Base-by-base conservation (phyloP, 805 yeast species). In the Sungouiozyma intestinalis region DNA sequence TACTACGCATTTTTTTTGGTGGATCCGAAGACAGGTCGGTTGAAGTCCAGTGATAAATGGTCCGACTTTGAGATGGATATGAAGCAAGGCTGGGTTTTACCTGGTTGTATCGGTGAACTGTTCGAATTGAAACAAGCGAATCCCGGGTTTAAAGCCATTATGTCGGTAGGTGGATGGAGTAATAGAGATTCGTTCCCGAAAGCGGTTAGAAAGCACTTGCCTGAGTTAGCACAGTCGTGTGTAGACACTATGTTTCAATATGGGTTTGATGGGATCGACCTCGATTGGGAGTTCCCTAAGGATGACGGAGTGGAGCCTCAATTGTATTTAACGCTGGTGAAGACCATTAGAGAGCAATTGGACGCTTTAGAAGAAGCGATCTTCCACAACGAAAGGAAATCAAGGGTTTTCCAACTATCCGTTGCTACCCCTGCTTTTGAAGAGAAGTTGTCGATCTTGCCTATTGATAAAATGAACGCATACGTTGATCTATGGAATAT, bases 201-300 rank as follows among this genome's bases (percentile, higher is more conserved):
- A 1, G 69, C 71, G 3, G 57, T 66, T 0, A 69, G 73, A 43
- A 57, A 58, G 17, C 65, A 62, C 38, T 47, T 79, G 6, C 54
- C 57, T 1, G 55, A 35, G 0, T 85, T 88, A 57, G 72, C 77
- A 2, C 40, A 54, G 1, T 67, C 81, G 0, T 64, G 78, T 1
- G 65, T 74, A 0, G 57, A 61, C 0, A 59, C 74, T 18, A 66
- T 85, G 57, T 43, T 60, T 2, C 61, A 68, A 36, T 73, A 75
- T 55, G 80, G 82, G 0, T 79, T 92, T 54, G 97, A 92, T 58
- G 97, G 98, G 0, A 65, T 90, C 37, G 97, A 92, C 60, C 64
- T 90, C 21, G 98, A 90, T 63, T 90, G 96, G 96, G 98, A 90
- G 61, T 90, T 79, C 53, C 95, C 96, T 0, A 56, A 60, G 6